Base-by-base conservation (phyloP, 2,329 filamentous ascomycete species). In the Ophiocordyceps australis region DNA sequence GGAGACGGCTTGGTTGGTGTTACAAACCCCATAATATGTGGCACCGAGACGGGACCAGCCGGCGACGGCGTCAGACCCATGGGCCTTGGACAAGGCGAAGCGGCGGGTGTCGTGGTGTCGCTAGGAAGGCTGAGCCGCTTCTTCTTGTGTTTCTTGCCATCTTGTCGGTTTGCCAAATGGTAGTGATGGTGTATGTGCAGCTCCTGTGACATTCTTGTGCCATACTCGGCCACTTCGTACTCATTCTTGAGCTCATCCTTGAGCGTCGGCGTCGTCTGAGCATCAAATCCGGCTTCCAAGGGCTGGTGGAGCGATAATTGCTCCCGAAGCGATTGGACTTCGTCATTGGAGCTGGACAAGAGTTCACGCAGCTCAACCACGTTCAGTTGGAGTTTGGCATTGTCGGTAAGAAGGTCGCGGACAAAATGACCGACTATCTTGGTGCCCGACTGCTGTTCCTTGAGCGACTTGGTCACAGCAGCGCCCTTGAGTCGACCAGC, bases 151-250 rank as follows among this genome's bases (percentile, higher is more conserved):
- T 72, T 72, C 36, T 66, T 65, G 11, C 47, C 42, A 30, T 78
- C 72, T 13, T 64, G 57, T 44, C 71, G 74, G 27, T 63, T 53
- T 2, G 71, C 55, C 9, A 74, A 66, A 37, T 94, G 83, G 43
- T 93, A 93, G 45, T 95, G 86, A 40, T 95, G 85, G 42, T 95
- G 86, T 23, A 95, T 79, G 40, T 94, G 86, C 10, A 94, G 55
- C 40, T 89, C 80, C 39, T 80, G 76, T 1, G 76, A 74, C 7
- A 43, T 27, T 9, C 38, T 36, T 6, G 38, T 35, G 5, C 34
- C 16, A 4, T 40, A 40, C 3, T 40, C 40, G 21, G 60, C 52
- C 25, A 57, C 55, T 13, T 57, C 50, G n/a, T n/a, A n/a, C n/a
- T n/a, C n/a, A n/a, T n/a, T n/a, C 20, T 65, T 67, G 14, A 91